Base-by-base conservation (phyloP, 805 yeast genomes). In the Starmerella ratchasimensis region DNA sequence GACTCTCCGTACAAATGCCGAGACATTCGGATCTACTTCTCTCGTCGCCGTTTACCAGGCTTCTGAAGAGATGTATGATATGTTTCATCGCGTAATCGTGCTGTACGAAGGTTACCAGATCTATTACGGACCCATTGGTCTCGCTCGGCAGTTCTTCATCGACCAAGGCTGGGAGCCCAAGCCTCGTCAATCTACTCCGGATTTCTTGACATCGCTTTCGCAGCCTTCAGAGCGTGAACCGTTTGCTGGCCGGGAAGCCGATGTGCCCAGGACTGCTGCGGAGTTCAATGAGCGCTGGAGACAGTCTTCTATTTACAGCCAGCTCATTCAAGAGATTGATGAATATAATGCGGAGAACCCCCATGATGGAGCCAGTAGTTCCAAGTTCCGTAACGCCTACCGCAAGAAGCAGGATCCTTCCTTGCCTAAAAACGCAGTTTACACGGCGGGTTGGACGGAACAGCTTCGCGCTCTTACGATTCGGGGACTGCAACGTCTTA, bases 1-100 rank as follows among this genome's bases (percentile, higher is more conserved):
- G 44, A 76, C 82, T 16, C 63, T 80, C 43, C 73, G 79, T 49
- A 67, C 73, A 2, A 61, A 71, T n/a, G 76, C 83, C 3, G 58
- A 64, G 25, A 58, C 75, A 35, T 56, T 68, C 40, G 63, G 66
- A 18, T 61, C 70, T 11, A 64, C 78, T 4, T 74, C 80, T 1
- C 63, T 75, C 31, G 75, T 78, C 34, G 80, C 88, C 21, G 72
- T 78, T 34, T 73, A 73, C 55, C 81, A 75, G 57, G 77, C 79
- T 41, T 70, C 76, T 25, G 77, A 75, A 53, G 72, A 73, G 47
- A 73, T 76, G 39, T 77, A 73, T 55, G 67, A 71, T 28, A 57
- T 68, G 37, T 76, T 76, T 51, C 79, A 76, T 55, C 71, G 74
- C 45, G 82, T 72, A 8, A 57, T 68, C 16, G 71, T 76, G 9